Evolutionary conservation across 345 rosid genomes (phyloP).

Genomic region (Salix dunnii): DNA sequence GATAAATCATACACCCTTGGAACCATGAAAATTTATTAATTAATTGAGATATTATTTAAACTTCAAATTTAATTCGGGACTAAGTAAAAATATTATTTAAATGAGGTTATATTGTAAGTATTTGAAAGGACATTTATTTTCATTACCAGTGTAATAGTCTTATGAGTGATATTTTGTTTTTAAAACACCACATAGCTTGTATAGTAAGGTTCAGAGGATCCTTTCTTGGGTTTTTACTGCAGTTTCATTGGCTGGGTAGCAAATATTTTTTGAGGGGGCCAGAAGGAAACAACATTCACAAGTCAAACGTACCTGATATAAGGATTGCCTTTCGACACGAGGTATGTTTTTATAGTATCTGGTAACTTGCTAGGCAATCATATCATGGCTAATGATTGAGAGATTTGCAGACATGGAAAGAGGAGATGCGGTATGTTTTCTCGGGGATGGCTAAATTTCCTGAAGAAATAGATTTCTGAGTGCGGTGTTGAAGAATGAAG

Average conservation of each 20-base stretch:
- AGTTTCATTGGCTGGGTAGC: conserved; percentile 52
- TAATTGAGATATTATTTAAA: no score
- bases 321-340: conserved; percentile 44
- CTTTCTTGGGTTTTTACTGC: neutral
- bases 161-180: neutral
- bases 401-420: conserved; percentile 49
- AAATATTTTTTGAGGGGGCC: conserved; percentile 40
- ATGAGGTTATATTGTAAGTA: neutral
- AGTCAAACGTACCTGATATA: conserved; percentile 42
- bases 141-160: neutral
- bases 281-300: conserved; percentile 49
- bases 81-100: no score
- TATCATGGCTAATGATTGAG: conserved; percentile 3
- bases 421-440: conserved; percentile 51
- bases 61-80: no score
- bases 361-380: neutral
- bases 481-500: neutral
- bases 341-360: conserved; percentile 15
- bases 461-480: conserved; percentile 32
- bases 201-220: neutral
- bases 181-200: neutral
- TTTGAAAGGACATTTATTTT: neutral
- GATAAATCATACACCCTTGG: no score
- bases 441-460: conserved; percentile 34
- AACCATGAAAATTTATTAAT: no score